These are phyloP conservation scores for Ogataea paradorogensis DNA, from an alignment of 805 yeast genomes.

Conservation along the genomic window DNA sequence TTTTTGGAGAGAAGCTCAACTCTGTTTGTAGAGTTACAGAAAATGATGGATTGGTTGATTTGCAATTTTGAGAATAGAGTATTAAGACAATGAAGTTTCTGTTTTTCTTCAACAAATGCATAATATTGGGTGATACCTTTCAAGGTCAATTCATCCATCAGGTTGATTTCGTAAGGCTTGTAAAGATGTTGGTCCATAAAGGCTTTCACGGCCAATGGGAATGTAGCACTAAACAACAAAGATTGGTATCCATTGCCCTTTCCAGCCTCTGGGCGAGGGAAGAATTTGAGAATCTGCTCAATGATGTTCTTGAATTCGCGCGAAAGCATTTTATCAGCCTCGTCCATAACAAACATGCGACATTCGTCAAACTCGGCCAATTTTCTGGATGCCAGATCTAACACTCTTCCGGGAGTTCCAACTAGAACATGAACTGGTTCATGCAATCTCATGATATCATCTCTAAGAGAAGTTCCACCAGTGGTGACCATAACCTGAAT, in stretches of 20 bases:
- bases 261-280: conserved; percentile 51
- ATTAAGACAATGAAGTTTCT: conserved; percentile 92
- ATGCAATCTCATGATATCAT: conserved; percentile 88
- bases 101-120: conserved; percentile 97
- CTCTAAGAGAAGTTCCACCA: conserved; percentile 93
- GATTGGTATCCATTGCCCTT: conserved; percentile 64
- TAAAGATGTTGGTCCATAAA: conserved; percentile 89
- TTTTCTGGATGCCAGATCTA: conserved; percentile 86
- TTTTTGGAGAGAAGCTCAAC: conserved; percentile 94
- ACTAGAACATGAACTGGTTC: conserved; percentile 93
- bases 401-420: conserved; percentile 97
- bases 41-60: conserved; percentile 94
- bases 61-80: conserved; percentile 91
- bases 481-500: conserved; percentile 96
- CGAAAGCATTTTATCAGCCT: conserved; percentile 95
- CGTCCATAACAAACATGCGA: conserved; percentile 92
- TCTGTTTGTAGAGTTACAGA: conserved; percentile 94
- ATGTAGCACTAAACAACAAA: conserved; percentile 88
- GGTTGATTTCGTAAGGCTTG: conserved; percentile 91
- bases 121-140: conserved; percentile 96
- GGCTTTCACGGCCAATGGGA: conserved; percentile 89
- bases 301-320: conserved; percentile 86
- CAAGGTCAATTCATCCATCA: conserved; percentile 96
- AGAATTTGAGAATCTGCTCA: conserved; percentile 77
- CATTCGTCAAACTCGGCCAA: conserved; percentile 86